Base-by-base conservation (phyloP, 345 rosid genomes). In the Raphanus raphanistrum region DNA sequence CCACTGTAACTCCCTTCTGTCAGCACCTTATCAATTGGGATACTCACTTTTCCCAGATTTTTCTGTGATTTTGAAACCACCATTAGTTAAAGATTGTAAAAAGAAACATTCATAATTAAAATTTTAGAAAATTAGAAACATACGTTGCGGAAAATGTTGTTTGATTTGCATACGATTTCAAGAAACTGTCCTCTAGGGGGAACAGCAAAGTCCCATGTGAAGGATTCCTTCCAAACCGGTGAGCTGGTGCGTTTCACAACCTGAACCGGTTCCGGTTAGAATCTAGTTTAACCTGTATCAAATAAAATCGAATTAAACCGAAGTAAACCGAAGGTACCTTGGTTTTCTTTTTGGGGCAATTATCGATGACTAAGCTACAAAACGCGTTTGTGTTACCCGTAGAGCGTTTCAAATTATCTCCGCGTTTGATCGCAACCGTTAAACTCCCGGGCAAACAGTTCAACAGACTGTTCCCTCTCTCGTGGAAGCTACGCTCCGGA, bases 171-270 rank as follows among this genome's bases (percentile, higher is more conserved):
- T 21, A 89, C 79, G 65, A 93, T 90, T 80, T 91, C 95, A 28
- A 93, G 97, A 74, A 88, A 88, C 48, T 87, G 96, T 66, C 98
- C 92, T 76, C 88, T 91, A 0, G 98, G 98, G 26, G 97, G 90
- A 57, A 89, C 85, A 82, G 84, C 90, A 66, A 93, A 93, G 31
- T 88, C 89, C 98, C 97, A 93, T 25, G 94, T 88, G 74, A 94
- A 94, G 13, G 88, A 89, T 87, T 91, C 97, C 28, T 90, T 83
- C 98, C 97, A 91, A 74, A 91, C 98, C 15, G 97, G 98, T 71
- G 88, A 84, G 64, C 61, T 85, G 57, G 84, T 87, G 74, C 89
- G 90, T 88, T 80, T 90, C 74, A 89, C 89, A 27, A 94, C 94
- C 97, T 91, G 79, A 79, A 35, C 73, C 48, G 11, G 36, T 17